Conservation (phyloP, 1,139 yeast genomes). For the Geotrichum fermentans region DNA sequence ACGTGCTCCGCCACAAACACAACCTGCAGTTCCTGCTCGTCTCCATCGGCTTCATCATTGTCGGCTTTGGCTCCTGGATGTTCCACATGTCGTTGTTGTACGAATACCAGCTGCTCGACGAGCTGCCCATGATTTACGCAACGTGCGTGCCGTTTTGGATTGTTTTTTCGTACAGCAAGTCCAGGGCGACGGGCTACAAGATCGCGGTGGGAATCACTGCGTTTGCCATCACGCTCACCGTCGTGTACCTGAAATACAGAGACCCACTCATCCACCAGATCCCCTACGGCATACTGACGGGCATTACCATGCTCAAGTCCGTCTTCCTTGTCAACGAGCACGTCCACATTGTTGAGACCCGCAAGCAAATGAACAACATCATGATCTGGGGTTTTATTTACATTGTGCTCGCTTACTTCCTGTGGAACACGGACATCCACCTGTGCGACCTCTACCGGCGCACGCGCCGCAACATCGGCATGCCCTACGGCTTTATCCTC, state of each 20-base stretch:
- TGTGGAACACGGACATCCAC: slow-evolving; percentile 85
- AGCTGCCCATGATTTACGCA: slow-evolving; percentile 95
- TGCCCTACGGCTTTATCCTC: slow-evolving; percentile 81
- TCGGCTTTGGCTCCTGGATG: slow-evolving; percentile 90
- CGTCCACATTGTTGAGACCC: slow-evolving; percentile 48
- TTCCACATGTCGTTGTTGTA: slow-evolving; percentile 93
- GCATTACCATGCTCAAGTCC: slow-evolving; percentile 55
- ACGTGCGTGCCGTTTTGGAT: slow-evolving; percentile 95
- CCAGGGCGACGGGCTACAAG: slow-evolving; percentile 37
- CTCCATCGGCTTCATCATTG: slow-evolving; percentile 75
- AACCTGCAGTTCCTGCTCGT: slow-evolving; percentile 68
- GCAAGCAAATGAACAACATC: slow-evolving; percentile 47
- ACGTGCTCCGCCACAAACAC: slow-evolving; percentile 54
- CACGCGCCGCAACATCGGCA: slow-evolving; percentile 64
- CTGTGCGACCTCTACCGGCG: slow-evolving; percentile 62
- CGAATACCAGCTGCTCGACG: slow-evolving; percentile 87
- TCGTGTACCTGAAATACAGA: slow-evolving; percentile 59
- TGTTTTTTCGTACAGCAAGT: slow-evolving; percentile 62
- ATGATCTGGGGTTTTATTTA: slow-evolving; percentile 58
- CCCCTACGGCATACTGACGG: slow-evolving; percentile 64
- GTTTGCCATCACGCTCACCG: slow-evolving; percentile 53
- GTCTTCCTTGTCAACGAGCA: slow-evolving; percentile 46
- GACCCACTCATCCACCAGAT: slow-evolving; percentile 87
- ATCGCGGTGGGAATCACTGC: slow-evolving; percentile 35
- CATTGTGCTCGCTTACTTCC: slow-evolving; percentile 66